Conservation (phyloP, 768 basidiomycete genomes). For the Aureoboletus auriporus region DNA sequence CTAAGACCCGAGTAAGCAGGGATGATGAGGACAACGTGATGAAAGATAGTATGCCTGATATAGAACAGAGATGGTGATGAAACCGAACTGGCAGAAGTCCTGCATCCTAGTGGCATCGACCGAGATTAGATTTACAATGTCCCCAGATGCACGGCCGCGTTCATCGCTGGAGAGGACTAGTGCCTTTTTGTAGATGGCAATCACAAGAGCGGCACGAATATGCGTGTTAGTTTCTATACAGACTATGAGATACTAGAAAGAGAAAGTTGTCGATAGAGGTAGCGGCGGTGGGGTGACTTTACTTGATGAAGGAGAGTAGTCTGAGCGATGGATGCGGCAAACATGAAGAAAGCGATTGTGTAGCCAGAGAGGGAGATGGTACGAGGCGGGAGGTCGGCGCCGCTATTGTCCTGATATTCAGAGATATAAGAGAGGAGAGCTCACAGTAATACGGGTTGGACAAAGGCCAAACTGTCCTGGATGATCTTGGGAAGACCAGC, state of each 20-base stretch:
- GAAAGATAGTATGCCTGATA: conserved; percentile 56
- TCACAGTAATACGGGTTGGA: conserved; percentile 84
- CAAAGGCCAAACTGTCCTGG: conserved; percentile 78
- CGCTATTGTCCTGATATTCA: conserved; percentile 55
- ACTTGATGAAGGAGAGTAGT: conserved; percentile 81
- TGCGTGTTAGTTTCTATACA: conserved; percentile 88
- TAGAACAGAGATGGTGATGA: conserved; percentile 83
- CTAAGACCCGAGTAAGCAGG: conserved; percentile 29
- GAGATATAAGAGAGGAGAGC: conserved; percentile 80
- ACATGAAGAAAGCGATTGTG: conserved; percentile 74
- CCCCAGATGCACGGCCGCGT: conserved; percentile 75
- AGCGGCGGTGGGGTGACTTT: conserved; percentile 4
- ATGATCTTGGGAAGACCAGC: conserved; percentile 66
- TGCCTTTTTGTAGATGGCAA: conserved; percentile 81
- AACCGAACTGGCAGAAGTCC: conserved; percentile 76
- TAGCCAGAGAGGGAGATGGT: conserved; percentile 63
- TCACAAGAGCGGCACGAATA: conserved; percentile 85
- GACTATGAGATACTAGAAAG: conserved; percentile 73
- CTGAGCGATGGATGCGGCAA: conserved; percentile 71
- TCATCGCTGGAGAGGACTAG: conserved; percentile 85
- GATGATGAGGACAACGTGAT: not conserved
- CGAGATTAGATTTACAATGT: conserved; percentile 93
- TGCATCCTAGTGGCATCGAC: conserved; percentile 80
- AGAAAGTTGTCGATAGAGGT: not conserved
- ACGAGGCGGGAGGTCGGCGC: conserved; percentile 18